A percentile compares a stretch with the other conserved stretches of the same genome.
Conservation (phyloP, 169 alveolate species). For the Theileria annulata region DNA sequence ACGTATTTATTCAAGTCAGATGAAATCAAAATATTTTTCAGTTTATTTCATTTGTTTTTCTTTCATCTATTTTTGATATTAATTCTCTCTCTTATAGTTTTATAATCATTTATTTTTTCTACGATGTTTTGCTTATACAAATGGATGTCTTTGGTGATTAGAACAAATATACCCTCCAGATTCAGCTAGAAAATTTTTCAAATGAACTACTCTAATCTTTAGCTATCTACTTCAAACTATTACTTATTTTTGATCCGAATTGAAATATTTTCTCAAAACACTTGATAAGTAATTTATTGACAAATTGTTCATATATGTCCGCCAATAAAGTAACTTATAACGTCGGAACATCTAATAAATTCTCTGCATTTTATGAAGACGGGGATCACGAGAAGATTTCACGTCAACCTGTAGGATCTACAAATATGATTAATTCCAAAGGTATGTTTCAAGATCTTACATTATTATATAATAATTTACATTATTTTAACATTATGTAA, state of each 20-base stretch:
- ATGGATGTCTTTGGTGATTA: not conserved
- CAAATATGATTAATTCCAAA: not conserved
- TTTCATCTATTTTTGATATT: not conserved
- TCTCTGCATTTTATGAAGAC: constrained; percentile 24
- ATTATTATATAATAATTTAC: too few relatives aligned
- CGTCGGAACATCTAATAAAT: constrained; percentile 35
- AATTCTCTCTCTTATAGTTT: not conserved
- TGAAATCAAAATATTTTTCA: too few relatives aligned
- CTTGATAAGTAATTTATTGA: not conserved
- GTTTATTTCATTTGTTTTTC: not conserved
- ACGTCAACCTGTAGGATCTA: not conserved
- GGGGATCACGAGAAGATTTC: not conserved
- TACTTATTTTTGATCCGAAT: not conserved
- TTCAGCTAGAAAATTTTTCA: not conserved
- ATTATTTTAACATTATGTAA: too few relatives aligned
- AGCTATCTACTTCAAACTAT: not conserved
- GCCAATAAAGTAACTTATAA: constrained; percentile 15
- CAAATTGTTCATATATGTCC: not conserved
- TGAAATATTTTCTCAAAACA: not conserved
- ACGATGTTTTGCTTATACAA: not conserved
- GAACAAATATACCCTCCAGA: not conserved
- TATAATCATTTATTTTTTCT: not conserved
- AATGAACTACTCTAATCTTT: not conserved
- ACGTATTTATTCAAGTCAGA: not conserved
- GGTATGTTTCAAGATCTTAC: constrained; percentile 3